Conservation (phyloP, 345 rosid species). For the Linum trigynum region DNA sequence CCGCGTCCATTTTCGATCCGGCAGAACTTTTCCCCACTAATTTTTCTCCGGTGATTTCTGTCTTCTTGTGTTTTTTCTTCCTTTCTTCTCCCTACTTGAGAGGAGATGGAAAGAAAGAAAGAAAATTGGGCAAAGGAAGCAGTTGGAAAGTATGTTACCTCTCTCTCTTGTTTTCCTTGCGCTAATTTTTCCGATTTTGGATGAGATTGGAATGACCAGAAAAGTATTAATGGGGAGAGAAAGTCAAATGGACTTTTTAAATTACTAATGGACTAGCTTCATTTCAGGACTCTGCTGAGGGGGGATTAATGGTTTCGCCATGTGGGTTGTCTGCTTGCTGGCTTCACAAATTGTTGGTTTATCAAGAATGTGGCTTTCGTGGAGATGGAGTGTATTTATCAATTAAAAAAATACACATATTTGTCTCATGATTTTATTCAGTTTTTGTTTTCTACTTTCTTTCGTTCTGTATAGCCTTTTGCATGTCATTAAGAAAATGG, state of each 20-base stretch:
- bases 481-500: too few species aligned
- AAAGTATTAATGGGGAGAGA: not conserved
- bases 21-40: not conserved
- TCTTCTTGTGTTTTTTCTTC: not conserved
- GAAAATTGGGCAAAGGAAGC: not conserved
- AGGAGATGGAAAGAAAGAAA: not conserved
- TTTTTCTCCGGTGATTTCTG: not conserved
- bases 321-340: too few species aligned
- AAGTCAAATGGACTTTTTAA: not conserved
- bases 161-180: not conserved
- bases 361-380: too few species aligned
- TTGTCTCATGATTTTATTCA: too few species aligned
- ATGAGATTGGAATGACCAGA: not conserved
- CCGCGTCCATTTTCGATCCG: conserved; percentile 20
- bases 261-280: not conserved
- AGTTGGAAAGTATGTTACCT: too few species aligned
- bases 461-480: too few species aligned
- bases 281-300: not conserved
- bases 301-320: too few species aligned
- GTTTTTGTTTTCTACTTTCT: too few species aligned
- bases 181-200: not conserved
- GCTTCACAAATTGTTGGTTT: too few species aligned
- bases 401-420: too few species aligned
- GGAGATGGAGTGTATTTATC: too few species aligned
- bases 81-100: not conserved